Percentiles rank a stretch among this genome's conserved stretches.
These are phyloP conservation scores for Beverwykella pulmonaria DNA, from an alignment of 495 filamentous ascomycete genomes.

Conservation along the genomic window DNA sequence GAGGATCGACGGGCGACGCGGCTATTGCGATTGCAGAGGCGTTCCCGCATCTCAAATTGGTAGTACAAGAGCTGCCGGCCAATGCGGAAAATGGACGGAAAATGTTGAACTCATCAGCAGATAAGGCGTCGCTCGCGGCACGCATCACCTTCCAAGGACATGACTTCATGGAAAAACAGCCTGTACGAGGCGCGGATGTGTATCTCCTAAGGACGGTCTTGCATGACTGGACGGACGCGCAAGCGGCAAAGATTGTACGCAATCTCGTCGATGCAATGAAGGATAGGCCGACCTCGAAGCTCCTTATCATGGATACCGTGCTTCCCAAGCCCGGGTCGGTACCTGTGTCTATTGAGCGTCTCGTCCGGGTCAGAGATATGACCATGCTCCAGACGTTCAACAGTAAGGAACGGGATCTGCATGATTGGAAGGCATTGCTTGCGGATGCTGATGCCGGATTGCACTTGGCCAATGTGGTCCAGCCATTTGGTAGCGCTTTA, in stretches of 20 bases:
- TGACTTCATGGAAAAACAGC: constrained; percentile 46
- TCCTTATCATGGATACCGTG: constrained; percentile 29
- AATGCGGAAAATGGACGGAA: constrained; percentile 39
- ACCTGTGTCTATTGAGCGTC: constrained; percentile 10
- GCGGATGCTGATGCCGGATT: constrained; percentile 4
- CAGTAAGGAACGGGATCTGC: constrained; percentile 14
- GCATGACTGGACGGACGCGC: constrained; percentile 51
- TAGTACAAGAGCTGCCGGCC: constrained; percentile 45
- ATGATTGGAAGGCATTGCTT: constrained; percentile 29
- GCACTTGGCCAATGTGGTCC: constrained; percentile 1
- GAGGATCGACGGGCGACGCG: constrained; percentile 49
- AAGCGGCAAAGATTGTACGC: constrained; percentile 44
- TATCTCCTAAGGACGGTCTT: constrained; percentile 49
- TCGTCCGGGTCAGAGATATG: constrained; percentile 16
- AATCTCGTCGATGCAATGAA: constrained; percentile 45
- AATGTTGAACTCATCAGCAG: constrained; percentile 10
- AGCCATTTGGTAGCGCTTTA: constrained; percentile 16
- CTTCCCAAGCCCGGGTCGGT: constrained; percentile 18
- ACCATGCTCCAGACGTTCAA: constrained; percentile 27
- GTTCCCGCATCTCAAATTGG: constrained; percentile 44
- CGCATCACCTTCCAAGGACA: constrained; percentile 43
- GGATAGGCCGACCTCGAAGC: constrained; percentile 35
- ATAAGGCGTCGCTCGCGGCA: neutral
- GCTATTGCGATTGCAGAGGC: constrained; percentile 42
- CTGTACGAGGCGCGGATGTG: constrained; percentile 41